phyloP scores from a whole-genome alignment of 2,329 filamentous ascomycete species.

The Mollisiaceae sp. region DNA sequence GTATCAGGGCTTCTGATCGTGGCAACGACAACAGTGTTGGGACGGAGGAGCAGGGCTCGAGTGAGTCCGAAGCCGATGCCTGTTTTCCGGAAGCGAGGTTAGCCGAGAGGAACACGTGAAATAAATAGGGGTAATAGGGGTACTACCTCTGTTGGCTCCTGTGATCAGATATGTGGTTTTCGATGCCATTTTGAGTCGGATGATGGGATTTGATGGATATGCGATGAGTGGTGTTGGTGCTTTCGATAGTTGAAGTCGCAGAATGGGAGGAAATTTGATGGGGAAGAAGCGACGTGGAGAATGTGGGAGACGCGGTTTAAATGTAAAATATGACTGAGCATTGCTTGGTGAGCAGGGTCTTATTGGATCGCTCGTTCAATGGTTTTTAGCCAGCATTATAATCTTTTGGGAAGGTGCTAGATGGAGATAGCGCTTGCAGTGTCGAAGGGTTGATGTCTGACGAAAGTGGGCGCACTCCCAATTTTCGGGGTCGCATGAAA shows the following conservation, averaged over 20 bases:
- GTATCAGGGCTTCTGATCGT: constrained; percentile 43
- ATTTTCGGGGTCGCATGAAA: not conserved
- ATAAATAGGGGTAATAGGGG: constrained; percentile 31
- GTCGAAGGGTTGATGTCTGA: not conserved
- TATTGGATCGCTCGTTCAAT: not conserved
- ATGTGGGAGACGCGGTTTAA: constrained; percentile 14
- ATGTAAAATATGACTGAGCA: not conserved
- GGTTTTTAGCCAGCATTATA: not conserved
- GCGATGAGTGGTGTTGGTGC: not conserved
- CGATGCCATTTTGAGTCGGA: constrained; percentile 21
- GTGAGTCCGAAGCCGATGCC: constrained; percentile 44
- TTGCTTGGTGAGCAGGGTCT: not conserved
- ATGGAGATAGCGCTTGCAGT: not conserved
- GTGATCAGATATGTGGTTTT: constrained; percentile 37
- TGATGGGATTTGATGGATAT: constrained; percentile 1
- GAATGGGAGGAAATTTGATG: constrained; percentile 5
- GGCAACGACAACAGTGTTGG: constrained; percentile 48
- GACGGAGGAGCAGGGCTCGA: constrained; percentile 43
- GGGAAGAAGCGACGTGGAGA: constrained; percentile 18
- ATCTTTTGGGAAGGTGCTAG: not conserved
- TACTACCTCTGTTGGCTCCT: constrained; percentile 38
- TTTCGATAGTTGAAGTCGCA: not conserved
- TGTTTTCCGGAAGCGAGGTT: constrained; percentile 17
- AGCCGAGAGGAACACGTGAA: constrained; percentile 17
- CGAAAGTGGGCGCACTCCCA: too few relatives aligned